Percentiles rank a stretch among this genome's conserved stretches.
Conservation (phyloP, 495 filamentous ascomycete species). For the Cercophora scortea region DNA sequence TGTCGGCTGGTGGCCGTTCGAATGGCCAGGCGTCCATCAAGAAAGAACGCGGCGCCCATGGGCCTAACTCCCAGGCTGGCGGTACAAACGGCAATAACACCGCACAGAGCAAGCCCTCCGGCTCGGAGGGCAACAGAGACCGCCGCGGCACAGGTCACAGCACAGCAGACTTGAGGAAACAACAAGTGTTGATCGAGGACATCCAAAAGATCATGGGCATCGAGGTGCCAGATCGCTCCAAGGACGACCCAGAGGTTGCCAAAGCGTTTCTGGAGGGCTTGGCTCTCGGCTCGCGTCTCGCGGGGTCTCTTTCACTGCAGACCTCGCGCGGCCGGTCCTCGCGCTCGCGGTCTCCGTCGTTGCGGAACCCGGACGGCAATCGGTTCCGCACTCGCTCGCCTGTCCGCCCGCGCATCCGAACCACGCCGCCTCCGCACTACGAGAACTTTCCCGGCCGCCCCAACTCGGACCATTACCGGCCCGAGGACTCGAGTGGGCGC, state of each 20-base stretch:
- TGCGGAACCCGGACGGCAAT: neutral
- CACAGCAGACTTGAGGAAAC: too few species aligned
- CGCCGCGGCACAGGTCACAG: neutral
- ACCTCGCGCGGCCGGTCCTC: neutral
- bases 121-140: too few species aligned
- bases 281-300: constrained; percentile 13
- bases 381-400: constrained; percentile 14
- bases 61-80: too few species aligned
- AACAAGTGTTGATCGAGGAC: neutral
- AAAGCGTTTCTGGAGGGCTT: constrained; percentile 26
- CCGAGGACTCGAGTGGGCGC: neutral
- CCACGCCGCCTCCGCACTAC: constrained; percentile 2
- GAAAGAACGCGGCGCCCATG: too few species aligned
- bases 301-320: too few species aligned
- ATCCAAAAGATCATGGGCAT: constrained; percentile 1
- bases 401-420: neutral
- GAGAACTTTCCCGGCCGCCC: neutral
- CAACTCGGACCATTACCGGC: constrained; percentile 2
- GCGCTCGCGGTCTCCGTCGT: neutral
- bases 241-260: constrained; percentile 5
- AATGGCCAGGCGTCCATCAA: too few species aligned
- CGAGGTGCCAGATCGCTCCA: neutral
- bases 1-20: too few species aligned
- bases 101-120: too few species aligned
- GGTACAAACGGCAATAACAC: too few species aligned